Conservation (phyloP, 257 asterid genomes). For the Linderniella brevidens region DNA sequence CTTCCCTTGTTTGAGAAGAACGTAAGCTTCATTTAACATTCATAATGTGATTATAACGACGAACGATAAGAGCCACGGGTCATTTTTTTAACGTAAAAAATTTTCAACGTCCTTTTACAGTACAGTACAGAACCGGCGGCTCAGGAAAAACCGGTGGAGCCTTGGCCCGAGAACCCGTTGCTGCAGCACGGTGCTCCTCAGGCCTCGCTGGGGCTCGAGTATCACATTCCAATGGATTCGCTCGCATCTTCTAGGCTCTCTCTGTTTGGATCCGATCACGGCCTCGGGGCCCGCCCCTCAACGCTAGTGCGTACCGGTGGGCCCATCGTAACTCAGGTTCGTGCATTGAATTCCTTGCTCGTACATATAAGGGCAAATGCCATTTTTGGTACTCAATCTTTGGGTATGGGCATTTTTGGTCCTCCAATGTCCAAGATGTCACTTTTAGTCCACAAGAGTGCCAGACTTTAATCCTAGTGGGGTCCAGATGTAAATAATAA, state of each 20-base stretch:
- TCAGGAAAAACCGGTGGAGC: constrained; percentile 45
- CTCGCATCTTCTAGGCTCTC: constrained; percentile 34
- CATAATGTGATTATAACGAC: background rate
- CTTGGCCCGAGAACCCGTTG: constrained; percentile 45
- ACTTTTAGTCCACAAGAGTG: no score
- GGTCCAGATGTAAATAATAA: no score
- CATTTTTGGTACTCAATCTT: no score
- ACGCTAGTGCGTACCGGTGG: constrained; percentile 36
- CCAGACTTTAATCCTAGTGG: no score
- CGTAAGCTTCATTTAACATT: constrained; percentile 20
- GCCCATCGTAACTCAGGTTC: constrained; percentile 75
- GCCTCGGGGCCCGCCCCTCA: constrained; percentile 37
- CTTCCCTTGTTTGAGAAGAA: constrained; percentile 70
- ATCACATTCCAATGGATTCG: constrained; percentile 36
- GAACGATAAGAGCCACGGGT: background rate
- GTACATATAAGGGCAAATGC: background rate
- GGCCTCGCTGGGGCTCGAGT: constrained; percentile 31
- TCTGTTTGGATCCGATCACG: constrained; percentile 44
- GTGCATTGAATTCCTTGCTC: constrained; percentile 1
- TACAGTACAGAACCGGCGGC: constrained; percentile 23
- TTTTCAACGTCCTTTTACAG: constrained; percentile 20
- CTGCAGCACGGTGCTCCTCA: constrained; percentile 25
- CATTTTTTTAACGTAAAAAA: background rate
- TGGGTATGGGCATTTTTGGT: no score
- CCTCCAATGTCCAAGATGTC: no score